Evolutionary conservation across 768 basidiomycete genomes (phyloP).

Genomic region (Suillus bovinus): DNA sequence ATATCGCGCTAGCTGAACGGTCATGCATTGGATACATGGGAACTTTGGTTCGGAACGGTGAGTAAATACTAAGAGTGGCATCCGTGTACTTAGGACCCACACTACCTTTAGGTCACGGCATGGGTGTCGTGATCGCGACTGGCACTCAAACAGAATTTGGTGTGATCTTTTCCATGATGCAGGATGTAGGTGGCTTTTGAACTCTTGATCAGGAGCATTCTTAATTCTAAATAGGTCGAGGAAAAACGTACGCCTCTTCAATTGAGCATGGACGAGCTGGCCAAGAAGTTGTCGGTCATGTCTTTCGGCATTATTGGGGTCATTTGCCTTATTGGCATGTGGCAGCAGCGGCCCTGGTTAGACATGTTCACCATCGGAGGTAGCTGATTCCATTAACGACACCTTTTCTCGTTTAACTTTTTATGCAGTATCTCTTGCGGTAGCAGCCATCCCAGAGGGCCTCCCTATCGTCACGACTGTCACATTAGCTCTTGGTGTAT

Average conservation of each 20-base stretch:
- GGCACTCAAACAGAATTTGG: constrained; percentile 92
- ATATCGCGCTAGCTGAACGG: constrained; percentile 75
- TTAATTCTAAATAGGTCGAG: constrained; percentile 48
- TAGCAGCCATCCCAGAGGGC: constrained; percentile 98
- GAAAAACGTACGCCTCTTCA: constrained; percentile 93
- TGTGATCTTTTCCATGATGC: constrained; percentile 97
- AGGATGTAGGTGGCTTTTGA: constrained; percentile 60
- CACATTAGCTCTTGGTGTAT: constrained; percentile 90
- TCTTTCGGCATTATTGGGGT: constrained; percentile 95
- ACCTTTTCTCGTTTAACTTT: constrained; percentile 12
- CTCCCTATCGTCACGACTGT: constrained; percentile 97
- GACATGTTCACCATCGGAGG: constrained; percentile 99
- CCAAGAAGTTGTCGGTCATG: constrained; percentile 84
- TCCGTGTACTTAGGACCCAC: neutral
- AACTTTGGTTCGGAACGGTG: constrained; percentile 88
- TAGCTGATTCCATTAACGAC: constrained; percentile 35
- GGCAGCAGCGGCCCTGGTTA: constrained; percentile 85
- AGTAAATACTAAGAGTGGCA: constrained; percentile 13
- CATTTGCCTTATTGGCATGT: constrained; percentile 87
- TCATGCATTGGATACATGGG: constrained; percentile 95
- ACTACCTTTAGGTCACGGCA: constrained; percentile 60
- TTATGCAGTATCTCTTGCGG: constrained; percentile 84
- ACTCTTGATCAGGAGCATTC: neutral
- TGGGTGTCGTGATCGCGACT: constrained; percentile 84
- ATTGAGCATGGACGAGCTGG: constrained; percentile 94